A percentile compares a stretch with the other conserved stretches of the same genome.
phyloP scores from a whole-genome alignment of 768 basidiomycete species.

The Hericium erinaceus region DNA sequence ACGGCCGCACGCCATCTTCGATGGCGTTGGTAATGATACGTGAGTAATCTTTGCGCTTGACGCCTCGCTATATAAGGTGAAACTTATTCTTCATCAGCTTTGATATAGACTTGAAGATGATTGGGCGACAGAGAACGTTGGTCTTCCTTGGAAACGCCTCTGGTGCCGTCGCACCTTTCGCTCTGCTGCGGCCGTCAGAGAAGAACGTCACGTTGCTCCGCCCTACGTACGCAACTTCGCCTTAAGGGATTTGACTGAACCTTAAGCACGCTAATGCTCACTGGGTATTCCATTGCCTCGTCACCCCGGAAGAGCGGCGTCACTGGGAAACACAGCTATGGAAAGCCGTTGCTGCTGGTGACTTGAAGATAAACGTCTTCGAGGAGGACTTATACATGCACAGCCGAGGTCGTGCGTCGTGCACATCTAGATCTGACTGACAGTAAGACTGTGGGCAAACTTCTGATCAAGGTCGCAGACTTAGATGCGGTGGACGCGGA shows the following conservation, averaged over 20 bases:
- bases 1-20: conserved; percentile 81
- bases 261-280: background rate
- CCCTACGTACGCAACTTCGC: conserved; percentile 47
- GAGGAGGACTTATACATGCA: conserved; percentile 70
- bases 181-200: conserved; percentile 58
- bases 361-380: conserved; percentile 57
- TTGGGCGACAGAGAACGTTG: conserved; percentile 81
- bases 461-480: conserved; percentile 56
- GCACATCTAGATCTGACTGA: conserved; percentile 64
- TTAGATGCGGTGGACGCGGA: too few species aligned
- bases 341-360: conserved; percentile 45
- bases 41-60: conserved; percentile 22
- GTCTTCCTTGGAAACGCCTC: conserved; percentile 91
- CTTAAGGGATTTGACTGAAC: background rate
- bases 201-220: conserved; percentile 78
- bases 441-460: conserved; percentile 75
- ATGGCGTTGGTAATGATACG: conserved; percentile 97
- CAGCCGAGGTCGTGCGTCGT: conserved; percentile 61
- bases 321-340: conserved; percentile 62
- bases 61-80: background rate
- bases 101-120: conserved; percentile 71
- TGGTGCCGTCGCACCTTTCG: conserved; percentile 69
- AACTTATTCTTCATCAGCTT: conserved; percentile 35
- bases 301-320: conserved; percentile 62
- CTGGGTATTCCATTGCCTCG: conserved; percentile 65